Percentiles rank a stretch among this genome's conserved stretches.
phyloP scores from a whole-genome alignment of 2,329 filamentous ascomycete genomes.

The Cytospora piceae region DNA sequence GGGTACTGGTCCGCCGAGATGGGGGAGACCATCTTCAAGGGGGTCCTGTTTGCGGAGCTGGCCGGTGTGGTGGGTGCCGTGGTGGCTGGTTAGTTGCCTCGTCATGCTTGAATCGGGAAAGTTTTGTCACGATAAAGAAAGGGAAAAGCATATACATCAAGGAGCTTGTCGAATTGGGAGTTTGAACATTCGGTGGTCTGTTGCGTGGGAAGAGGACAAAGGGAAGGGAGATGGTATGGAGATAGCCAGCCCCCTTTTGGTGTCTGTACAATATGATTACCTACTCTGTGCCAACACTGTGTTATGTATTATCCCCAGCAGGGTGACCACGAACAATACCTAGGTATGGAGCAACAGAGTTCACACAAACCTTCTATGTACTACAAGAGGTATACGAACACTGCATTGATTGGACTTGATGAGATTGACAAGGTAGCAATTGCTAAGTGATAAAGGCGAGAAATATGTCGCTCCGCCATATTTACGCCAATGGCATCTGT shows the following conservation, averaged over 20 bases:
- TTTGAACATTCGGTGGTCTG: not conserved
- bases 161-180: not conserved
- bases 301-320: not conserved
- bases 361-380: not conserved
- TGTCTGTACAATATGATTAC: not conserved
- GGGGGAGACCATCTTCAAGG: conserved; percentile 76
- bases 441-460: not conserved
- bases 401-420: not conserved
- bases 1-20: conserved; percentile 81
- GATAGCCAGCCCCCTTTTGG: not conserved
- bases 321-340: not conserved
- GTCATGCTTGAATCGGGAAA: not conserved
- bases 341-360: not conserved
- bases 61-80: conserved; percentile 63
- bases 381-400: not conserved
- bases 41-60: conserved; percentile 76
- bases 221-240: not conserved
- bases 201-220: not conserved
- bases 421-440: too few relatives aligned
- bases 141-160: not conserved
- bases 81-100: conserved; percentile 45
- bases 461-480: not conserved
- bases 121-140: not conserved
- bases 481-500: not conserved
- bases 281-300: not conserved